A percentile compares a stretch with the other conserved stretches of the same genome.
Conservation (phyloP, 345 rosid species). For the Brassica juncea region DNA sequence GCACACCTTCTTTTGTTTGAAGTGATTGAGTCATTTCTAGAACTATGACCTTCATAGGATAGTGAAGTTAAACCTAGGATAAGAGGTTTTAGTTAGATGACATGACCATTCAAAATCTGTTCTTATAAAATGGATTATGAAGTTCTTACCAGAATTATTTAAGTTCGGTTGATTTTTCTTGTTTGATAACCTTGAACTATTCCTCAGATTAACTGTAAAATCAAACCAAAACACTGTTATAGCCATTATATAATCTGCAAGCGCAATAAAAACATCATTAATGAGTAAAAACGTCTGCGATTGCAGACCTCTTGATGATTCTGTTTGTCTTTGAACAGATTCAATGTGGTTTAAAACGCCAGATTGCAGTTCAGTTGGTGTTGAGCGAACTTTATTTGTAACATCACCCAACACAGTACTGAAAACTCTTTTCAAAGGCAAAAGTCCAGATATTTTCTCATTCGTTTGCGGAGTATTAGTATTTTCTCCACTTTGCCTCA, state of each 20-base stretch:
- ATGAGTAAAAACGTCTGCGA: too few species aligned
- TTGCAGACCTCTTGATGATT: not conserved
- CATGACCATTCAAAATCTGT: too few species aligned
- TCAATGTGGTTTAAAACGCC: not conserved
- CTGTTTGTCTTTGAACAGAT: not conserved
- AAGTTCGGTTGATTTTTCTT: not conserved
- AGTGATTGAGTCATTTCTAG: not conserved
- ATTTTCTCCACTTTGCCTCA: not conserved
- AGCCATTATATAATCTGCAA: too few species aligned
- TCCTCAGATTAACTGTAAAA: not conserved
- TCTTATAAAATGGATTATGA: too few species aligned
- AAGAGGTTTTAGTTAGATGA: not conserved
- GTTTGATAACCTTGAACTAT: not conserved
- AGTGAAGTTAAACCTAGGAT: not conserved
- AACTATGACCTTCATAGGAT: not conserved
- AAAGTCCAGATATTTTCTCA: not conserved
- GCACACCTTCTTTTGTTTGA: not conserved
- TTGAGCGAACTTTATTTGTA: not conserved
- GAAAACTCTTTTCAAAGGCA: not conserved
- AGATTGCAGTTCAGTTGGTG: not conserved
- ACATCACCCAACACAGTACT: not conserved
- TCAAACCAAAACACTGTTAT: not conserved
- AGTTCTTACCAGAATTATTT: not conserved
- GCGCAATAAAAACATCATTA: too few species aligned
- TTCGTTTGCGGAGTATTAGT: not conserved